Evolutionary conservation across 768 basidiomycete genomes (phyloP), one percentile per base, ranked within the genome.

Genomic region (Lentinula raphanica): DNA sequence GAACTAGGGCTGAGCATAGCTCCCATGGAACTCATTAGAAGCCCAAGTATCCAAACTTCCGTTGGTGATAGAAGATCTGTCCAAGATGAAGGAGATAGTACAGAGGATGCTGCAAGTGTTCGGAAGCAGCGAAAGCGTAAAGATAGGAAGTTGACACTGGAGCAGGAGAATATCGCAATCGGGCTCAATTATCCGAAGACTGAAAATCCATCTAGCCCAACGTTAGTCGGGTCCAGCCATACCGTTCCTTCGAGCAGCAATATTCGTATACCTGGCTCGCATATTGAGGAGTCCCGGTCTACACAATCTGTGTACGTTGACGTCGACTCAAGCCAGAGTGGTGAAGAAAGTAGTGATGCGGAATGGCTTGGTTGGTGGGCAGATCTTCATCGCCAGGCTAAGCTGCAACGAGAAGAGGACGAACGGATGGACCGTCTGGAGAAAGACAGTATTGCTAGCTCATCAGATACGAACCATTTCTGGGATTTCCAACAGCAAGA

Each of bases 351-450:
- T 23, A 78, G 76, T 62, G 87, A 87, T 66, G 70, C 72, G 21
- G 87, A 89, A 65, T 89, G 87, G 87, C 74, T 80, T 3, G 83
- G 81, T 1, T 89, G 87, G 87, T 72, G 77, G 65, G 79, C 78
- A 4, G 86, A 86, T 71, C 56, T 87, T 44, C 71, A 75, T 40
- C 71, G 78, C 21, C 76, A 76, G 62, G 60, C 58, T 19, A 62
- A 64, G 29, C 54, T 63, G 6, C 63, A 74, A 2, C 72, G 75
- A 38, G 65, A 69, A 15, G 59, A 59, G 42, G 60, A 64, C 5
- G 38, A 4, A n/a, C 60, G 36, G 23, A 6, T 17, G 9, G 42
- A 55, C 3, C 46, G 21, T 46, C 29, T 49, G 27, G 56, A 59
- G 38, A 56, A 29, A 19, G 50, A 57, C 27, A 44, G 54, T 3